Conservation (phyloP, 2,329 filamentous ascomycete species). For the Scedosporium dehoogii region DNA sequence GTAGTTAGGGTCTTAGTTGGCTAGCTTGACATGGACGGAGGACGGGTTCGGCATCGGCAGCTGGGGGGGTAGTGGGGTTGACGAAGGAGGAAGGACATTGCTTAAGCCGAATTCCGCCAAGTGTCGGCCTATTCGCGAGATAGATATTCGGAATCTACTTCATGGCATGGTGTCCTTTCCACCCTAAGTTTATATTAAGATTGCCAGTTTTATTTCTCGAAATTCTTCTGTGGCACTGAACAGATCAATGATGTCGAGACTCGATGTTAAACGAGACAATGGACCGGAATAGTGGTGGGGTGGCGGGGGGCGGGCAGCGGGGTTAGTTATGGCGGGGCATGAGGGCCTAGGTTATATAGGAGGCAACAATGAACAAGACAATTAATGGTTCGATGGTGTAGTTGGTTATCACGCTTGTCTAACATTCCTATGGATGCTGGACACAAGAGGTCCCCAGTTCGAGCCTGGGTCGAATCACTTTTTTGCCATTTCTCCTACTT, state of each 20-base stretch:
- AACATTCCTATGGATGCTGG: constrained; percentile 5
- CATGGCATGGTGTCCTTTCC: too few relatives aligned
- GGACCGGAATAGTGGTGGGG: too few relatives aligned
- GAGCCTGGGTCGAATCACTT: constrained; percentile 7
- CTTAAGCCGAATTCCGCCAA: background rate
- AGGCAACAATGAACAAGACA: too few relatives aligned
- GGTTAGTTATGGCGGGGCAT: too few relatives aligned
- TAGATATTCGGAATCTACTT: too few relatives aligned
- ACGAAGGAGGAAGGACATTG: background rate
- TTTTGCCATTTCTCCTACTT: background rate
- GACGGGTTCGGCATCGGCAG: background rate
- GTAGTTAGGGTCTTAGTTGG: constrained; percentile 1
- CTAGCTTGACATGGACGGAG: background rate
- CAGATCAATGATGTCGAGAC: too few relatives aligned
- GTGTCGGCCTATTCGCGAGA: background rate
- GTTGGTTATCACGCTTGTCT: constrained; percentile 9
- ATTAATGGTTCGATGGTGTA: constrained; percentile 6
- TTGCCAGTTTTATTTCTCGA: too few relatives aligned
- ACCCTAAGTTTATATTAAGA: too few relatives aligned
- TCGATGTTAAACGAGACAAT: too few relatives aligned
- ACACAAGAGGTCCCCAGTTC: constrained; percentile 8
- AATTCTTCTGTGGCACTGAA: too few relatives aligned
- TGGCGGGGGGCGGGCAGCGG: too few relatives aligned
- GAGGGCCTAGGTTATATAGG: background rate
- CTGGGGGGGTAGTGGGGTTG: background rate